Conservation (phyloP, 208 protist genomes). For the Trypanosoma melophagium region DNA sequence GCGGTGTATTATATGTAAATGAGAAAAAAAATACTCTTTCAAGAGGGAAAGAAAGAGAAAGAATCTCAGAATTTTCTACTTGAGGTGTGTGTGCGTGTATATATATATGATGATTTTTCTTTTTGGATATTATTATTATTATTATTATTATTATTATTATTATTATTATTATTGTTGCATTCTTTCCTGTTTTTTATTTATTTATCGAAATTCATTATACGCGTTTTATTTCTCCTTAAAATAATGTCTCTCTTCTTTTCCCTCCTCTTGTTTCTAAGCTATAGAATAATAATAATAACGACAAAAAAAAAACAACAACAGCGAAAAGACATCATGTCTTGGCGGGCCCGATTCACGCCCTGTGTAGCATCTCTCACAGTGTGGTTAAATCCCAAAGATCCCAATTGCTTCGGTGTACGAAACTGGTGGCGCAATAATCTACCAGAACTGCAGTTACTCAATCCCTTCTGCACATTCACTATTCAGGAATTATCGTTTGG, state of each 20-base stretch:
- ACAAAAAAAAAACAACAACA: not conserved
- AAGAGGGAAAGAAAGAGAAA: too few relatives aligned
- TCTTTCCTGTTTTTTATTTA: not conserved
- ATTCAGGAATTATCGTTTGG: slow-evolving; percentile 90
- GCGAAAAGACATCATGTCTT: slow-evolving; percentile 63
- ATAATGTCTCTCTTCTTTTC: slow-evolving; percentile 6
- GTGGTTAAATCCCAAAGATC: slow-evolving; percentile 92
- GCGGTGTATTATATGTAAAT: not conserved
- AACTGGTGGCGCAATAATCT: slow-evolving; percentile 92
- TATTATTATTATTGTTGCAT: not conserved
- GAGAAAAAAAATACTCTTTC: not conserved
- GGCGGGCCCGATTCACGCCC: slow-evolving; percentile 87
- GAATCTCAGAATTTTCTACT: too few relatives aligned
- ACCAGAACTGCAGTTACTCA: slow-evolving; percentile 88
- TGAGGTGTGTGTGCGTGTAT: not conserved
- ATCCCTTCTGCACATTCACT: slow-evolving; percentile 87
- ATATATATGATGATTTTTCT: slow-evolving; percentile 7
- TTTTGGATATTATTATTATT: not conserved
- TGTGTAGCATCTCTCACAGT: slow-evolving; percentile 81
- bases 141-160: too few relatives aligned
- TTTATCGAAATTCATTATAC: not conserved
- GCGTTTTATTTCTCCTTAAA: not conserved
- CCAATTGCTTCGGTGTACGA: slow-evolving; percentile 90
- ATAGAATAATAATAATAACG: too few relatives aligned
- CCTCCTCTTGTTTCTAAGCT: not conserved